phyloP scores from a whole-genome alignment of 116 monocot species.

The Phalaenopsis hybrid region DNA sequence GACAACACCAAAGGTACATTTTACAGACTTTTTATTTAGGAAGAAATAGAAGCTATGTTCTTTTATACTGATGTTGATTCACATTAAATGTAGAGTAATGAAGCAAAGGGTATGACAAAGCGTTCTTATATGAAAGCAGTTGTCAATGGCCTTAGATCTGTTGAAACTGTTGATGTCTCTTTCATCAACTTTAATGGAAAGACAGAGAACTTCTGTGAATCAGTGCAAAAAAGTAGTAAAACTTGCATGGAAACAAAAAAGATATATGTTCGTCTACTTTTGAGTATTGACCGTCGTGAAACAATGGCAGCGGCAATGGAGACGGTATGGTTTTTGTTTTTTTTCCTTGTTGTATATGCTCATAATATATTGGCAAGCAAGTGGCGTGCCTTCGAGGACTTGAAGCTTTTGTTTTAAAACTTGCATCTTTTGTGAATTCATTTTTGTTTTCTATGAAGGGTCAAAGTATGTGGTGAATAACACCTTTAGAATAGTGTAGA shows the following conservation, averaged over 20 bases:
- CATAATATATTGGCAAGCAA: not conserved
- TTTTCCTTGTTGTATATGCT: not conserved
- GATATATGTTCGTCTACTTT: constrained; percentile 67
- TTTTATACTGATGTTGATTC: not conserved
- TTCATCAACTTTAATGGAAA: constrained; percentile 23
- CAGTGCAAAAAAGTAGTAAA: constrained; percentile 12
- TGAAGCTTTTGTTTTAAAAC: no score
- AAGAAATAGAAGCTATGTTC: not conserved
- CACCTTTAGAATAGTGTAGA: no score
- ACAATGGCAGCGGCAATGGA: constrained; percentile 78
- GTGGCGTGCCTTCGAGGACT: not conserved
- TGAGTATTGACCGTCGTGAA: constrained; percentile 93
- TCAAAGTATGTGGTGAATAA: no score
- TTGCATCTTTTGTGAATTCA: no score
- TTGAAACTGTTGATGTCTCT: constrained; percentile 56
- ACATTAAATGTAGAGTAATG: constrained; percentile 50
- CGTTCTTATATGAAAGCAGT: constrained; percentile 87
- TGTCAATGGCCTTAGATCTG: constrained; percentile 64
- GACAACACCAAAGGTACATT: constrained; percentile 87
- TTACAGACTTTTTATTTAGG: not conserved
- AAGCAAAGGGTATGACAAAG: constrained; percentile 92
- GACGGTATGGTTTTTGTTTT: constrained; percentile 43
- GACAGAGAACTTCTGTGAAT: constrained; percentile 13
- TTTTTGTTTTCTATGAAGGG: no score
- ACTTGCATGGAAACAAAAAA: constrained; percentile 36